Evolutionary conservation across 2,329 filamentous ascomycete genomes (phyloP), one percentile per base, ranked within the genome.

Genomic region (Colletotrichum navitas): DNA sequence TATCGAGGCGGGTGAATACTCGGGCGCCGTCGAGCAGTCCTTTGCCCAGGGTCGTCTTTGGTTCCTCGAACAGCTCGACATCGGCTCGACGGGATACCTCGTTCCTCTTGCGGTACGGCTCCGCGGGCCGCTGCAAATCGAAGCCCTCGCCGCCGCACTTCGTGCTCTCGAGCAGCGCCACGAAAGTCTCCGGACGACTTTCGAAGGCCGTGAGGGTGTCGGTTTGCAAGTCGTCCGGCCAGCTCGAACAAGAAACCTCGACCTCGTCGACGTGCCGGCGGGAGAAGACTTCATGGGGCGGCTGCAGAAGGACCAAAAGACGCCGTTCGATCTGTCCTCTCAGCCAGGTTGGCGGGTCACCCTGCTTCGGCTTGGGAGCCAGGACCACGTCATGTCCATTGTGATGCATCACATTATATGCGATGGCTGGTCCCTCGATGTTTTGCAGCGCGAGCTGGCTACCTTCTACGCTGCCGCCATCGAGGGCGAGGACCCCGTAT

Each of bases 11-110:
- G 2, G 43, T 18, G 43, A 62, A 18, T 52, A 52, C 24, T 14
- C 21, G 2, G 29, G 29, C 3, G 45, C 60, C n/a, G 60, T 75
- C 16, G 72, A 76, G 56, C 75, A 75, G 18, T 76, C 75, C 3
- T 76, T 72, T 63, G 74, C 74, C 10, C 75, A 76, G 47, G 71
- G 72, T 10, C 73, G 75, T 5, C 64, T 76, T 2, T 76, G 75
- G 75, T 76, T 76, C 62, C 60, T 76, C 16, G 75, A 76, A 6
- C 71, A 74, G 59, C 72, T 76, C 10, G 41, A 75, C 43, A 45
- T 63, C 8, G 72, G 67, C 8, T n/a, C 56, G 1, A 59, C 66
- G 3, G 74, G 74, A 63, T 76, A 75, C 36, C 62, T 74, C 21
- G 73, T 76, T 29, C 74, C 74, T 5, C 64, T 61, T 2, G 71